Evolutionary conservation across 768 basidiomycete genomes (phyloP).

Genomic region (Podaxis sp.): DNA sequence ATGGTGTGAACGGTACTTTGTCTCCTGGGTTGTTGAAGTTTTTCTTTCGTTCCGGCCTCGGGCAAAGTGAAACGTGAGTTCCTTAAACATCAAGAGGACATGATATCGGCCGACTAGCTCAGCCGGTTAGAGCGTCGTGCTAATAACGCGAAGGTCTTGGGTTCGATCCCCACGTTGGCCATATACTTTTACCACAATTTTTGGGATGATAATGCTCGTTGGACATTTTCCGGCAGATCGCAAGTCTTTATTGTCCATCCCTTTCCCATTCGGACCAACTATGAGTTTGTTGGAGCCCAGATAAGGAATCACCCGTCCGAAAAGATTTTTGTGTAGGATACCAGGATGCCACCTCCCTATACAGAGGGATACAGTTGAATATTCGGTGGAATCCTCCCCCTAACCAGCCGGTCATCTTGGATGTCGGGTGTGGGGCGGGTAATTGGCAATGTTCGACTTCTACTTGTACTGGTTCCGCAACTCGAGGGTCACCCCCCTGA

Average conservation of each 20-base stretch:
- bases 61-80: too few species aligned
- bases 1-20: too few species aligned
- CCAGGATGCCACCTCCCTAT: background rate
- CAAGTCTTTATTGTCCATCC: too few species aligned
- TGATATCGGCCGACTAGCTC: conserved; percentile 63
- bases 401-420: background rate
- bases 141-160: conserved; percentile 73
- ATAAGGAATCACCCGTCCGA: too few species aligned
- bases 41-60: too few species aligned
- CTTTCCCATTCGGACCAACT: too few species aligned
- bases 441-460: background rate
- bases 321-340: background rate
- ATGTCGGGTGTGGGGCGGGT: background rate
- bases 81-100: background rate
- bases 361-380: background rate
- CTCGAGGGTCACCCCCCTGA: too few species aligned
- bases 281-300: too few species aligned
- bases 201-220: background rate
- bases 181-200: background rate
- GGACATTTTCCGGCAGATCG: too few species aligned
- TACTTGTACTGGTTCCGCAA: too few species aligned
- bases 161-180: conserved; percentile 18
- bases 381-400: background rate
- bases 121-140: conserved; percentile 85
- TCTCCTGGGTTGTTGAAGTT: too few species aligned